A percentile compares a stretch with the other conserved stretches of the same genome.
phyloP scores from a whole-genome alignment of 106 monocot species.

The Dactylorhiza incarnata region DNA sequence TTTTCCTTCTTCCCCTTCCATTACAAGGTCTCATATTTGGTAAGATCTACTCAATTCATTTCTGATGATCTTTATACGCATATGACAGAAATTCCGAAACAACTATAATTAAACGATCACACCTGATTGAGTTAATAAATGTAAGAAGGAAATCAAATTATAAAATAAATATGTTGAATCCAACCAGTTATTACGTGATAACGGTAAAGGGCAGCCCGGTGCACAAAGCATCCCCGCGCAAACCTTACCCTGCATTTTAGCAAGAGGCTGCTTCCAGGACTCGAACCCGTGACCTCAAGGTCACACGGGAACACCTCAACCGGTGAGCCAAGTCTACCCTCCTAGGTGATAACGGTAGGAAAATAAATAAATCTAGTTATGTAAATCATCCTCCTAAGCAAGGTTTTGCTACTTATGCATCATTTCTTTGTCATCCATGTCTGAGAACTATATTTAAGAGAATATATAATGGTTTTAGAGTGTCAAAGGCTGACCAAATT shows the following conservation, averaged over 20 bases:
- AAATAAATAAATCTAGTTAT: neutral
- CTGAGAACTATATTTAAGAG: neutral
- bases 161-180: neutral
- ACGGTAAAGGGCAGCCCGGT: too few relatives aligned
- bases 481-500: neutral
- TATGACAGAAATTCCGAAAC: neutral
- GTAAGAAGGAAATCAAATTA: neutral
- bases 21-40: neutral
- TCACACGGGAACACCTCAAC: too few relatives aligned
- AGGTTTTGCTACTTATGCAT: neutral
- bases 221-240: too few relatives aligned
- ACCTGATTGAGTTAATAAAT: neutral
- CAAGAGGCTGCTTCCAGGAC: too few relatives aligned
- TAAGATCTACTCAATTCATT: neutral
- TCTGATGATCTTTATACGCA: neutral
- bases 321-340: too few relatives aligned
- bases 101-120: neutral
- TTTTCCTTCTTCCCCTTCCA: neutral
- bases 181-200: neutral
- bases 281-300: too few relatives aligned
- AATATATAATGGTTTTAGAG: neutral
- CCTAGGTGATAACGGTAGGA: neutral
- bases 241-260: too few relatives aligned
- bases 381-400: neutral
- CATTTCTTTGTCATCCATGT: neutral